Evolutionary conservation across 2,329 filamentous ascomycete genomes (phyloP), one percentile per base, ranked within the genome.

Genomic region (Myriosclerotinia duriaeana): DNA sequence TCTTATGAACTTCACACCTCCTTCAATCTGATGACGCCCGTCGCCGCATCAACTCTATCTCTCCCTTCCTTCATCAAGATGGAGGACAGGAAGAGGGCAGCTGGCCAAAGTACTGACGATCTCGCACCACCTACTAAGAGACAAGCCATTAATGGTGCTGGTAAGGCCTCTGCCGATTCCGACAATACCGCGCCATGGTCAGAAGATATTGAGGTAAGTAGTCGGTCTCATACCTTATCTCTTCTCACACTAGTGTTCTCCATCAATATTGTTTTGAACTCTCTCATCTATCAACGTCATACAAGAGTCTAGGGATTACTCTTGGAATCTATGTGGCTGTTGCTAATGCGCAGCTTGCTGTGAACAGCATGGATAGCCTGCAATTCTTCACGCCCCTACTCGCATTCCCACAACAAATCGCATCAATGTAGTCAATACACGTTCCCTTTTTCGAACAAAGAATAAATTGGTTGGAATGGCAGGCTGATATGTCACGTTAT

Each of bases 11-110:
- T 14, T 12, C 36, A 52, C 65, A 64, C 48, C 42, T 42, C 34
- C 55, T 66, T 66, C 38, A 63, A 66, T 68, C 63, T 62, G 67
- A 96, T 96, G 92, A 86, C 91, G 86, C 68, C 68, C 22, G 63
- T 68, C 56, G 68, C 68, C 50, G 54, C 68, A 53, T 54, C 66
- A 50, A 60, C 60, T 62, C 53, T 89, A 84, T 87, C 88, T 86
- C 87, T 90, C 84, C 89, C 92, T 82, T 88, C 88, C 85, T 85
- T 91, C 81, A 84, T 88, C 83, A 97, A 95, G 87, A 99, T 98
- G 94, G 95, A 99, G 86, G 95, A 98, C 84, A 92, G 95, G 87
- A 99, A 99, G 87, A 89, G 95, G 87, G 90, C 93, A 77, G 91
- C 93, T 77, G 85, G 90, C 76, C 66, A 68, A n/a, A 67, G 61